Base-by-base conservation (phyloP, 2,329 filamentous ascomycete genomes). In the Microcyclospora tardicrescens region DNA sequence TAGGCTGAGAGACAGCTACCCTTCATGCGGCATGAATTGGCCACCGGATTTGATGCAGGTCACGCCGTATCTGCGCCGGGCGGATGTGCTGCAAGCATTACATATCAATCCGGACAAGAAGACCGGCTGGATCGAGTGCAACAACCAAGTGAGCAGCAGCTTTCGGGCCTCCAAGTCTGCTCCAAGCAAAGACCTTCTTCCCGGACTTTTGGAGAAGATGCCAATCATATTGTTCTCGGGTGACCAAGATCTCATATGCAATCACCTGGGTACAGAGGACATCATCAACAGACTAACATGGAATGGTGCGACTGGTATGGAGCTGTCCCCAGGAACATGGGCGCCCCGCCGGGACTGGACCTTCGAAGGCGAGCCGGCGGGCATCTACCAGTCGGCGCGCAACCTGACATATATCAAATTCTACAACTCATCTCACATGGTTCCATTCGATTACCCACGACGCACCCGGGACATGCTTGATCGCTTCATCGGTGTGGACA, bases 361-460 rank as follows among this genome's bases (percentile, higher is more conserved):
- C 1, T 95, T 96, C 49, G 91, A 96, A 61, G 84, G 80, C 44
- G 75, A 94, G 50, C 66, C 76, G 1, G 87, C 87, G 3, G 91
- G 91, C 16, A 84, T 93, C 56, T 98, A 89, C 70, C 93, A 98
- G 61, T 77, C 86, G 58, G 89, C 91, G 2, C 79, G 93, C 48
- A 98, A 98, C 62, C 65, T 98, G 44, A 95, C 91, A 1, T 98
- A 98, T 57, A 79, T 98, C 27, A 71, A 93, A 31, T 94, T 96
- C 64, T 84, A 93, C 68, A 93, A 98, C 60, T 79, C 85, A 12
- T 93, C 84, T 36, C 91, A 98, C 62, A 98, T 98, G 91, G 91
- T 98, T 1, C 93, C 91, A 1, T 96, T 91, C 55, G 89, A 98
- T 61, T 83, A 82, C 52, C 80, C 89, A 1, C 78, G 85, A 35